Evolutionary conservation across 257 asterid genomes (phyloP), one percentile per base, ranked within the genome.

Genomic region (Petunia secreta): DNA sequence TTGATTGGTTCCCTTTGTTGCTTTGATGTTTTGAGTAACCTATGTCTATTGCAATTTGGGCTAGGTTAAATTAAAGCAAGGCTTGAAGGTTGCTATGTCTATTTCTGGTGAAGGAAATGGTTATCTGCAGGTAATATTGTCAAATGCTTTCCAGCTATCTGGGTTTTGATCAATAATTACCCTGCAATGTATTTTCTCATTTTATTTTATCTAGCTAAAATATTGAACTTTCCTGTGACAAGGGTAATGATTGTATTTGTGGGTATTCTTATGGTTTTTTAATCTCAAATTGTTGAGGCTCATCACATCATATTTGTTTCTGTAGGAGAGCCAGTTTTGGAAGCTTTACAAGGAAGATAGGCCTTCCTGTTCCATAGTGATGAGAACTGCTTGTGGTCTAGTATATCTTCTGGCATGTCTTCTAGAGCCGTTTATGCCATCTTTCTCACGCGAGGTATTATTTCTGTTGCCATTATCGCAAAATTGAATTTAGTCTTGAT

Each of bases 401-500:
- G 99, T 95, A n/a, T 89, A 92, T 86, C 94, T 95, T 80, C 96
- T 95, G 66, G 98, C 97, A 63, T 90, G 95, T 80, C 93, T 95
- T 82, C 84, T 95, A 80, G 98, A 93, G 82, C 99, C 99, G 71
- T 95, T 89, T 87, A 95, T 95, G 92, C 99, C 99, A 8, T 93
- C 99, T 10, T 91, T 95, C 83, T 85, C 98, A 43, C 74, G 79
- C n/a, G 97, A 92, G 97, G 98, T 93, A 86, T 88, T 71, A 37
- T 37, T 37, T 63, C 76, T 48, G 58, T 36, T 63, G 11, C 36
- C 62, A 63, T 60, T 38, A 71, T 48, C 6, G 44, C 11, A 11
- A 69, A 69, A 48, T 69, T 16, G 41, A 69, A 69, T 58, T 44
- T 68, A 8, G 76, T 69, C 40, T 46, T 68, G 68, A 46, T 44